Evolutionary conservation across 1,139 yeast species (phyloP).

Genomic region (Zygosaccharomyces sapae): DNA sequence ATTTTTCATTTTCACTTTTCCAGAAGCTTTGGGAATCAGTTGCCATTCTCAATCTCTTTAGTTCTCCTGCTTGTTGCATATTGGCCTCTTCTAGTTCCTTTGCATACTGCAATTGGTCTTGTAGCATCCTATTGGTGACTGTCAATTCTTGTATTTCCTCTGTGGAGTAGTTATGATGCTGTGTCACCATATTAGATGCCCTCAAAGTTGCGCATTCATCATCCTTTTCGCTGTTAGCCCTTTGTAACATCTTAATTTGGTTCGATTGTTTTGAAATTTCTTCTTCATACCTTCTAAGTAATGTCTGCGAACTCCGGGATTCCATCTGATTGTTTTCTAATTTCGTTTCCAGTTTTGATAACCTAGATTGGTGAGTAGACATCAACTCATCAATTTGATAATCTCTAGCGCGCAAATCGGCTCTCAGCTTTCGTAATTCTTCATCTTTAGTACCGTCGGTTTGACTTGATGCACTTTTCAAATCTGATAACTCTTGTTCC

Average conservation of each 20-base stretch:
- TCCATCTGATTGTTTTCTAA: constrained; percentile 21
- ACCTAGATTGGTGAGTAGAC: constrained; percentile 15
- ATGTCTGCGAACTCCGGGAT: constrained; percentile 18
- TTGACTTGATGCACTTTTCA: constrained; percentile 30
- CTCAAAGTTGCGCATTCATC: constrained; percentile 28
- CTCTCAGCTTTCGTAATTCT: constrained; percentile 20
- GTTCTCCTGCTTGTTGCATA: constrained; percentile 46
- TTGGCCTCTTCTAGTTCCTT: constrained; percentile 52
- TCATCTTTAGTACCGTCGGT: constrained; percentile 28
- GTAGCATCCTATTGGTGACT: constrained; percentile 49
- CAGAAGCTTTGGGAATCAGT: constrained; percentile 48
- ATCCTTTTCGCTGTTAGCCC: constrained; percentile 24
- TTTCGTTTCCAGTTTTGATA: constrained; percentile 16
- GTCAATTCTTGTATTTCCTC: constrained; percentile 30
- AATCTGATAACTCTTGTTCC: constrained; percentile 32
- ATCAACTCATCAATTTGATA: constrained; percentile 22
- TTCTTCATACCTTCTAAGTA: constrained; percentile 24
- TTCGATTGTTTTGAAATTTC: constrained; percentile 22
- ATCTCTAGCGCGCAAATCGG: constrained; percentile 17
- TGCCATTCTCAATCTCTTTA: constrained; percentile 42
- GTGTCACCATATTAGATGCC: constrained; percentile 22
- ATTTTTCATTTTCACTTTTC: constrained; percentile 46
- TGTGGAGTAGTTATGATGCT: constrained; percentile 27
- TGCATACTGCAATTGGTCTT: constrained; percentile 54
- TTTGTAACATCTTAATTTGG: constrained; percentile 21